Evolutionary conservation across 2,329 filamentous ascomycete species (phyloP).

Genomic region (Ophiostoma triangulosporum): DNA sequence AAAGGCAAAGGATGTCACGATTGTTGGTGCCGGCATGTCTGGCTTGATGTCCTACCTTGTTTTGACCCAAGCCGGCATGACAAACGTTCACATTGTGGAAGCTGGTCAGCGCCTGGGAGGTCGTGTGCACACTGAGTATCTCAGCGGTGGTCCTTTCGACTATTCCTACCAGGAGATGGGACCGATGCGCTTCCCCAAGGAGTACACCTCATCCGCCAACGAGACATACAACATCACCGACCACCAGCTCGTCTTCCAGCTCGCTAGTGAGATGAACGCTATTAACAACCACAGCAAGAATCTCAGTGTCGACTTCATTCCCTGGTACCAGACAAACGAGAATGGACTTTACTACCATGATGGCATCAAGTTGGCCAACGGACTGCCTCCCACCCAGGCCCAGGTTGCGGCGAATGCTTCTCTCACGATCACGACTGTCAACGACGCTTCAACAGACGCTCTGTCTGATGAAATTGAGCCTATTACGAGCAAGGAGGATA

Average conservation of each 20-base stretch:
- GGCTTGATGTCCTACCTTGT: background rate
- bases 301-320: background rate
- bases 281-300: conserved; percentile 1
- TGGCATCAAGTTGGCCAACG: background rate
- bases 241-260: background rate
- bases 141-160: background rate
- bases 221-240: conserved; percentile 1
- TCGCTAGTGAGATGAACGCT: background rate
- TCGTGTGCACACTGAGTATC: background rate
- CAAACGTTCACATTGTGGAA: background rate
- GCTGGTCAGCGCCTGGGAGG: background rate
- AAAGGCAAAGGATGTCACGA: background rate
- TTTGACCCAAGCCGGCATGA: background rate
- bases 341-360: background rate
- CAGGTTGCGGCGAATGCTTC: background rate
- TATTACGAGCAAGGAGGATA: background rate
- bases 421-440: background rate
- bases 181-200: background rate
- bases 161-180: conserved; percentile 1
- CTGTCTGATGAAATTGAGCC: background rate
- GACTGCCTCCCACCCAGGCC: background rate
- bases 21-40: background rate
- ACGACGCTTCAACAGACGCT: background rate
- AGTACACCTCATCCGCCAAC: background rate
- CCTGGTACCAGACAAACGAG: background rate